These are phyloP conservation scores for Drechslera avenae DNA, from an alignment of 2,329 filamentous ascomycete genomes.

Conservation along the genomic window DNA sequence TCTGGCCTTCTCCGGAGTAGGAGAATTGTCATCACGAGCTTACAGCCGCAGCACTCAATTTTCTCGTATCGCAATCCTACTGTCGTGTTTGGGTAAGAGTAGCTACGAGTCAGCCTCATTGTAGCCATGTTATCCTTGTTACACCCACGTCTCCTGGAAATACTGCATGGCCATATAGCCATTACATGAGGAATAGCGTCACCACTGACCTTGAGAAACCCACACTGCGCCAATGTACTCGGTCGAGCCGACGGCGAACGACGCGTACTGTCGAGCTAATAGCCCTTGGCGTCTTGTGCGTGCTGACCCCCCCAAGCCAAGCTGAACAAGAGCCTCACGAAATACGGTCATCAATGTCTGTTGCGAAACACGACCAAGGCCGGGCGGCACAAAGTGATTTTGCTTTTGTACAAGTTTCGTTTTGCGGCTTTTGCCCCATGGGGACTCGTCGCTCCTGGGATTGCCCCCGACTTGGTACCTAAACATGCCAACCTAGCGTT, in stretches of 20 bases:
- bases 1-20: constrained; percentile 2
- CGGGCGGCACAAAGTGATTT: no score
- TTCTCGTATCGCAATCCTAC: no score
- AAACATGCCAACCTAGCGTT: no score
- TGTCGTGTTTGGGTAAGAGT: no score
- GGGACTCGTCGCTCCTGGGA: no score
- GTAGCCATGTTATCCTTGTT: background rate
- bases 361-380: background rate
- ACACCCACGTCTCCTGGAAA: background rate
- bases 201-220: background rate
- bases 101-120: background rate
- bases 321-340: background rate
- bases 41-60: no score
- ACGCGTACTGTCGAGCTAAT: constrained; percentile 6
- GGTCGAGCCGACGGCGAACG: background rate
- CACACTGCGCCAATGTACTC: background rate
- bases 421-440: no score
- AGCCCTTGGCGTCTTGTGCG: constrained; percentile 1
- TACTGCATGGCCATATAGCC: background rate
- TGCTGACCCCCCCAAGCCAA: background rate
- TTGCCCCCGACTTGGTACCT: no score
- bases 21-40: background rate
- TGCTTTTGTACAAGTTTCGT: no score
- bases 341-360: background rate
- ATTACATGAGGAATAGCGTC: background rate